phyloP scores from a whole-genome alignment of 352 stramenopile genomes.

The Aphanomyces astaci region DNA sequence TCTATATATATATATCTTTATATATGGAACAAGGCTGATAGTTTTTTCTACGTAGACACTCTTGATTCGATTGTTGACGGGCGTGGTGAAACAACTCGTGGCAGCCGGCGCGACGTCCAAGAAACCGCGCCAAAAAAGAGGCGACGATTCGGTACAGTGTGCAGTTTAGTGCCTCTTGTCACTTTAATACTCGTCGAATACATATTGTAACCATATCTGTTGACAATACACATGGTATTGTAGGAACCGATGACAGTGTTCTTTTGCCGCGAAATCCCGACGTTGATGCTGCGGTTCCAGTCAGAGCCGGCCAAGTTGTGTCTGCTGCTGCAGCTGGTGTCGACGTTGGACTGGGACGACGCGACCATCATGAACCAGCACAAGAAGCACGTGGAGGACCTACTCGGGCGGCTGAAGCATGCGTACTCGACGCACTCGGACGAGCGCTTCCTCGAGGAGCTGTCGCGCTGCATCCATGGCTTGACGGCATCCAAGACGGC shows the following conservation, averaged over 20 bases:
- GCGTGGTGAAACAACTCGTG: slow-evolving; percentile 55
- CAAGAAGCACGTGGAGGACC: slow-evolving; percentile 48
- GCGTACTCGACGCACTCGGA: slow-evolving; percentile 60
- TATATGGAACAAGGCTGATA: too few species aligned
- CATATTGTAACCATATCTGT: too few species aligned
- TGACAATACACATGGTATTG: slow-evolving; percentile 29
- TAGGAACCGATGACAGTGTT: slow-evolving; percentile 35
- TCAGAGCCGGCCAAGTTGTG: slow-evolving; percentile 71
- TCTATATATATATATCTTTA: too few species aligned
- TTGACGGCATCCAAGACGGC: slow-evolving; percentile 66
- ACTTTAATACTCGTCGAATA: too few species aligned
- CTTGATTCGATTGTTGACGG: slow-evolving; percentile 60
- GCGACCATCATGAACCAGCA: slow-evolving; percentile 63
- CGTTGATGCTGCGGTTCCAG: slow-evolving; percentile 64
- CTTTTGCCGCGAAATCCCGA: slow-evolving; percentile 77
- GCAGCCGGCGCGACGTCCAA: slow-evolving; percentile 29
- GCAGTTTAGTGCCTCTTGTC: too few species aligned
- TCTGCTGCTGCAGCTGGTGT: slow-evolving; percentile 66
- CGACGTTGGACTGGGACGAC: slow-evolving; percentile 50
- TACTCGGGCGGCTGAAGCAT: slow-evolving; percentile 72
- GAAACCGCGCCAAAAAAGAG: slow-evolving; percentile 40
- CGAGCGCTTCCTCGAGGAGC: slow-evolving; percentile 53
- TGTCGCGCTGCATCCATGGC: slow-evolving; percentile 60
- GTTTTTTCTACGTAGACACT: slow-evolving; percentile 36
- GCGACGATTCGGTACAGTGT: slow-evolving; percentile 41